phyloP scores from a whole-genome alignment of 2,329 filamentous ascomycete genomes.

The Lasiodiplodia hormozganensis region DNA sequence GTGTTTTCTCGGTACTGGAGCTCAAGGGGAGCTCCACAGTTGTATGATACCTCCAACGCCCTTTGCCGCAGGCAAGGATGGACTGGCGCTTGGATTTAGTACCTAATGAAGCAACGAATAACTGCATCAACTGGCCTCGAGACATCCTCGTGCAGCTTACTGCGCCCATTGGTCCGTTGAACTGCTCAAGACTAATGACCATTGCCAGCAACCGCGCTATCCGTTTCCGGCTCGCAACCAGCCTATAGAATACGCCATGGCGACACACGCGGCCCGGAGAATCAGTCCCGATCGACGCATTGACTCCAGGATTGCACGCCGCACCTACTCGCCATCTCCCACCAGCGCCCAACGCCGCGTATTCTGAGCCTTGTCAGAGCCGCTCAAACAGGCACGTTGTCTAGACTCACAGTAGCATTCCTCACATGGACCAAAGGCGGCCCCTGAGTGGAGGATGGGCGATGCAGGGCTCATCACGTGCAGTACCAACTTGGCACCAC shows the following conservation, averaged over 20 bases:
- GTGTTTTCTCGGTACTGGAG: conserved; percentile 21
- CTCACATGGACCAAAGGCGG: conserved; percentile 8
- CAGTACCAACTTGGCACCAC: conserved; percentile 1
- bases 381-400: conserved; percentile 10
- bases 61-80: conserved; percentile 30
- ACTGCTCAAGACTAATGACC: neutral
- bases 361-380: neutral
- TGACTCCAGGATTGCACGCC: neutral
- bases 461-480: conserved; percentile 12
- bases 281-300: conserved; percentile 3
- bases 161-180: conserved; percentile 20
- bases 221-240: neutral
- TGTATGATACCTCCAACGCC: conserved; percentile 30
- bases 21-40: conserved; percentile 13
- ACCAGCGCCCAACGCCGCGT: neutral
- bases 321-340: neutral
- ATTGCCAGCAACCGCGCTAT: neutral
- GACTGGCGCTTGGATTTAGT: conserved; percentile 28
- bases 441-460: conserved; percentile 17
- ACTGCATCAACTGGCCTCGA: conserved; percentile 18
- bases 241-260: neutral
- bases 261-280: neutral
- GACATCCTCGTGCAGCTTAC: conserved; percentile 22
- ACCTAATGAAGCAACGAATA: conserved; percentile 29
- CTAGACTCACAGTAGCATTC: neutral